Conservation (phyloP, 306 rosid genomes). For the Pterocarpus macrocarpus region DNA sequence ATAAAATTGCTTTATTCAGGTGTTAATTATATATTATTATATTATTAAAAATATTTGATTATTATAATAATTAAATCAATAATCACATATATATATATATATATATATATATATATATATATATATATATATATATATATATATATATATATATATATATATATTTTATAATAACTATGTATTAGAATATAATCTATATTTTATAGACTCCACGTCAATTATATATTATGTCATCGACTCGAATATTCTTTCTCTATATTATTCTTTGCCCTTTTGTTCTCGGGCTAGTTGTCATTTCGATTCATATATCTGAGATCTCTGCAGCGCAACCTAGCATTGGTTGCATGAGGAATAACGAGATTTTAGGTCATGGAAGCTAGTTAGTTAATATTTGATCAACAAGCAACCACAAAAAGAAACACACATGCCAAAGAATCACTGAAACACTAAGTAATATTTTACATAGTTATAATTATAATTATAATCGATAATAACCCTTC, state of each 20-base stretch:
- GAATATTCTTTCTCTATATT: not conserved
- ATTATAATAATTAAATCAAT: too few relatives aligned
- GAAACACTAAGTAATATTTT: constrained; percentile 46
- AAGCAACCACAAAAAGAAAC: constrained; percentile 15
- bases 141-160: too few relatives aligned
- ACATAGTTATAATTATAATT: constrained; percentile 43
- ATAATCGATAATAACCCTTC: constrained; percentile 29
- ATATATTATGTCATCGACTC: too few relatives aligned
- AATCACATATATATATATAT: too few relatives aligned
- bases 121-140: too few relatives aligned
- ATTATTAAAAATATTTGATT: too few relatives aligned
- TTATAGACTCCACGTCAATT: too few relatives aligned
- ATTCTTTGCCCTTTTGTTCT: not conserved
- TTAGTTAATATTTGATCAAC: constrained; percentile 33
- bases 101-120: too few relatives aligned
- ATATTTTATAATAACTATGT: too few relatives aligned
- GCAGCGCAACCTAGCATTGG: constrained; percentile 1
- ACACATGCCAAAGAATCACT: constrained; percentile 30
- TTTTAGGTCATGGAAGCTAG: constrained; percentile 14
- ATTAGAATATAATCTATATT: too few relatives aligned
- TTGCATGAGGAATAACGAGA: constrained; percentile 23
- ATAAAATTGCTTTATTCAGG: too few relatives aligned
- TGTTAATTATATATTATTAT: too few relatives aligned
- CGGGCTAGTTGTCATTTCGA: not conserved
- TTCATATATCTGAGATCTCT: not conserved